Percentiles rank a stretch among this genome's conserved stretches.
Conservation (phyloP, 1,139 yeast genomes). For the Hansenula lynferdii region DNA sequence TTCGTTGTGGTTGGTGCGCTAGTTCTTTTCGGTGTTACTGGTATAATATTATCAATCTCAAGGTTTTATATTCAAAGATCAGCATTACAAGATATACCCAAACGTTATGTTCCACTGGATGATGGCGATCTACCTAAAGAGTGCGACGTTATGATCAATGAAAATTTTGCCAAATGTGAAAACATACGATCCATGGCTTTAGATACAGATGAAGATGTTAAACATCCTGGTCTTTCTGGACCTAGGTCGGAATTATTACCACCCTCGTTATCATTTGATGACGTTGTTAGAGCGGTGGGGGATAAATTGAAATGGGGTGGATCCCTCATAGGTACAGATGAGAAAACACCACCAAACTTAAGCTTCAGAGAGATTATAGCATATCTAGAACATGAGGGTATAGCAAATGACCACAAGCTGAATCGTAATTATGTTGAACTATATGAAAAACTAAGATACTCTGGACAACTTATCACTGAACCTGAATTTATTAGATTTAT, state of each 20-base stretch:
- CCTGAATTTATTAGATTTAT: slow-evolving; percentile 59
- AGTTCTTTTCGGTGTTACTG: slow-evolving; percentile 49
- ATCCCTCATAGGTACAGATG: slow-evolving; percentile 32
- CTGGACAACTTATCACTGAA: slow-evolving; percentile 58
- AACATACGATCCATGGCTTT: slow-evolving; percentile 45
- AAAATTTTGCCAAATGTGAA: slow-evolving; percentile 41
- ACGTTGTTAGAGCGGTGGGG: slow-evolving; percentile 53
- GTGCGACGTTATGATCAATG: slow-evolving; percentile 36
- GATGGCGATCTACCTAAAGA: slow-evolving; percentile 56
- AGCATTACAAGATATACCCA: slow-evolving; percentile 70
- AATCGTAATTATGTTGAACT: slow-evolving; percentile 38
- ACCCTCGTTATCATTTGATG: slow-evolving; percentile 58
- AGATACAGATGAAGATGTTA: slow-evolving; percentile 41
- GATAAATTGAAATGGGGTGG: slow-evolving; percentile 44
- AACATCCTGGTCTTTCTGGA: slow-evolving; percentile 59
- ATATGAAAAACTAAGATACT: slow-evolving; percentile 71
- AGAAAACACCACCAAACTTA: slow-evolving; percentile 36
- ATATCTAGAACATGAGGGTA: slow-evolving; percentile 18
- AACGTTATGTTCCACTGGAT: slow-evolving; percentile 62
- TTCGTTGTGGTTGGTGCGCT: slow-evolving; percentile 74
- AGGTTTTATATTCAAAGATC: slow-evolving; percentile 57
- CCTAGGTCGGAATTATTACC: slow-evolving; percentile 46
- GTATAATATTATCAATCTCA: slow-evolving; percentile 40
- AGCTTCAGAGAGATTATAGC: slow-evolving; percentile 44
- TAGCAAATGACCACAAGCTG: slow-evolving; percentile 21